Base-by-base conservation (phyloP, 208 protist genomes). In the Acanthamoeba castellanii region DNA sequence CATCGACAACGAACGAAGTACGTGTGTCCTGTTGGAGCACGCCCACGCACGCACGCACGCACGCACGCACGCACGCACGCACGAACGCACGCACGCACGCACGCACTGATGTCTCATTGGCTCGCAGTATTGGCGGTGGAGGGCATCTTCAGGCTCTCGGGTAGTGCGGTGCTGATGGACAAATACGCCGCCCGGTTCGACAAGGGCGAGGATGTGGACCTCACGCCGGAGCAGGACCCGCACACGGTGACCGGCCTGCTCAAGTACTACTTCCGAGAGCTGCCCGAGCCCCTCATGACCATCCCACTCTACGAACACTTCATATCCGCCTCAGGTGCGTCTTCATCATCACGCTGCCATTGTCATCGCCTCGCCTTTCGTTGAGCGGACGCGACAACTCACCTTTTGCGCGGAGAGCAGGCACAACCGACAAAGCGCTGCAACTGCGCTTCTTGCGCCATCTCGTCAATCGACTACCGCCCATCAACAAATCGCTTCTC, bases 121-220 rank as follows among this genome's bases (percentile, higher is more conserved):
- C 14, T 66, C 25, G 42, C 84, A 91, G 84, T 91, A 72, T 68
- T 68, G 20, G 27, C 34, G 22, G 55, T 91, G 55, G 84, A 91
- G 32, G 89, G 89, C 37, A 74, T 93, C 14, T 93, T 93, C 68
- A n/a, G 89, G n/a, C 66, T 93, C 25, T 93, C 89, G 16, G 89
- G 89, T 1, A 93, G 89, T 30, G 57, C 89, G 57, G 27, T 57
- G n/a, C 37, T 93, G 34, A 93, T 93, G n/a, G 64, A 93, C 45
- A 76, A 93, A 78, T 93, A 93, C 45, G 89, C 66, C 14, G 27
- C 57, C n/a, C 30, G 89, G 20, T 93, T 81, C 45, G 89, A 93
- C 32, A 93, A 93, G n/a, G 89, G 89, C 25, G 89, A 93, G 89
- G 89, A 93, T 32, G 89, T 93, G 59, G 89, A 93, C 45, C 66